Base-by-base conservation (phyloP, 192 early-diverging fungal genomes). In the Kickxella alabastrina region DNA sequence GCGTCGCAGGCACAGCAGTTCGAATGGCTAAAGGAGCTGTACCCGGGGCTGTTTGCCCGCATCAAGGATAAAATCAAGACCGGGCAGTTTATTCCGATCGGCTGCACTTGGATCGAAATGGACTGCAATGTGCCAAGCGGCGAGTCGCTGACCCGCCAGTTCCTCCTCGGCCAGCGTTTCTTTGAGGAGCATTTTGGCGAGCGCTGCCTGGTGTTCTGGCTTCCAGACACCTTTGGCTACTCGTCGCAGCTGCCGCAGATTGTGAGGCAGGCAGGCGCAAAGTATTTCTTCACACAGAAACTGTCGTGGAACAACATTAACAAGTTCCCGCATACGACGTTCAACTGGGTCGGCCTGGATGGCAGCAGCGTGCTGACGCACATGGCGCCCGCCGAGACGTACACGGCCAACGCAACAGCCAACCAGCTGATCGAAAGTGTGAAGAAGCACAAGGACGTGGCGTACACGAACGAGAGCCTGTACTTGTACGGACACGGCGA, bases 271-370 rank as follows among this genome's bases (percentile, higher is more conserved):
- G 64, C 91, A 0, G 92, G 80, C 36, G 72, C 91, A 45, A 71
- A 92, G 65, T 99, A 95, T 68, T 99, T 99, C 53, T 99, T 96
- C 67, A 99, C 97, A 3, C 97, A 98, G 65, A 99, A 99, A 65
- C 75, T 99, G 35, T 93, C 91, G 18, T 99, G 97, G 97, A 98
- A 98, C 77, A 96, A 92, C 65, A 92, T 99, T 64, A 99, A 99
- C 79, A 90, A 91, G 84, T 97, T 99, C 64, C 97, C 97, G 6
- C 82, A 94, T 57, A 95, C 97, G 0, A 94, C 95, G 4, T 99
- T 99, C 73, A 80, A 68, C 64, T 99, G 97, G 97, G 77, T 86
- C 12, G 93, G 91, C 24, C 75, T 94, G 9, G 89, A 96, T 64
- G 89, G 92, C 10, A 87, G 88, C 28, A 71, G 78, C 37, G 79